These are phyloP conservation scores for Saccharomyces paradoxus DNA, from an alignment of 805 yeast genomes.

Conservation along the genomic window DNA sequence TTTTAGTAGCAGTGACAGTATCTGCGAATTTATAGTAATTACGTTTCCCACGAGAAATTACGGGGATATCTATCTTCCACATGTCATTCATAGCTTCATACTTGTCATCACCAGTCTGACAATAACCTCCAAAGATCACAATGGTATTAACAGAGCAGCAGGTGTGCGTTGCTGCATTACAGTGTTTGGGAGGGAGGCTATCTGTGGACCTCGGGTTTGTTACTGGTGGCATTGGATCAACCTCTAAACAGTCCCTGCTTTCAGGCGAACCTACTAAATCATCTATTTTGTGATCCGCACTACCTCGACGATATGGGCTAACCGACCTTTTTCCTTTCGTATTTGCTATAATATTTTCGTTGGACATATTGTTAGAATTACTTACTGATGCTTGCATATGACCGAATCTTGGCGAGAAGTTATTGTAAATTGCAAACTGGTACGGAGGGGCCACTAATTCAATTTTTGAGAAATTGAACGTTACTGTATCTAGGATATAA, in stretches of 20 bases:
- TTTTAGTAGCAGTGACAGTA: slow-evolving; percentile 30
- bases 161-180: background rate
- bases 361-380: background rate
- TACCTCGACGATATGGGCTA: background rate
- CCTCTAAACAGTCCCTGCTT: background rate
- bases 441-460: slow-evolving; percentile 31
- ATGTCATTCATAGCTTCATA: slow-evolving; percentile 34
- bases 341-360: slow-evolving; percentile 1
- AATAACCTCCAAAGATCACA: slow-evolving; percentile 44
- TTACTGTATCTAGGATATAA: slow-evolving; percentile 49
- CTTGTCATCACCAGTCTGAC: slow-evolving; percentile 23
- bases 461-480: slow-evolving; percentile 43
- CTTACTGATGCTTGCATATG: slow-evolving; percentile 30
- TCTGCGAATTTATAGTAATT: slow-evolving; percentile 33
- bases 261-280: background rate
- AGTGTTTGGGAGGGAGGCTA: background rate
- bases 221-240: background rate
- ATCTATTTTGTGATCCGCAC: background rate
- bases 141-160: slow-evolving; percentile 12
- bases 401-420: slow-evolving; percentile 34
- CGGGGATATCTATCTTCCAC: slow-evolving; percentile 36
- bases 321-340: background rate
- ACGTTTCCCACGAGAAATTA: slow-evolving; percentile 31
- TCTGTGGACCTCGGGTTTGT: background rate
- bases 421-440: slow-evolving; percentile 24